Base-by-base conservation (phyloP, 306 rosid genomes). In the Alnus rubra region DNA sequence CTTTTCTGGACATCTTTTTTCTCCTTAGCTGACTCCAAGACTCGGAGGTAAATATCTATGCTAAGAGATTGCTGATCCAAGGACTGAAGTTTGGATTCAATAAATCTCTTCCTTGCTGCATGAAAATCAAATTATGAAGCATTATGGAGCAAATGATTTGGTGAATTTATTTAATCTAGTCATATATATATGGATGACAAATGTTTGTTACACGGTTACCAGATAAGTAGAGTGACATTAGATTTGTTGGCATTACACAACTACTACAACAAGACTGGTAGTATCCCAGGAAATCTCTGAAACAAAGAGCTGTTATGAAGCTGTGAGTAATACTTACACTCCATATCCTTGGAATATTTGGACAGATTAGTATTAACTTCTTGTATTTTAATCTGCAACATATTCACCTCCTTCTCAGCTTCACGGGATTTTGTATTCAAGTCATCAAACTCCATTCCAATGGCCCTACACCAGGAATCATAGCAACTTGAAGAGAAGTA, bases 51-150 rank as follows among this genome's bases (percentile, higher is more conserved):
- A 59, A 83, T 83, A 81, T 91, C 97, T 54, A 91, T 81, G 63
- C 88, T 86, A 77, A 81, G 86, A 75, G 82, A 87, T 55, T 86
- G 97, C 33, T 75, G 89, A 73, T 92, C 97, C 85, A 92, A 85
- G 72, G 92, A 82, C 80, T 87, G 95, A 63, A 91, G 88, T 83
- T 90, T 89, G 63, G 96, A 86, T 78, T 89, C 97, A 71, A 94
- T 81, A 81, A 82, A 89, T 88, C 92, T 92, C 88, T 82, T 94
- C 88, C 91, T 92, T 78, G 93, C 98, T 94, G 95, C 88, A 85
- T 55, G 19, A 71, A 73, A 84, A 23, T 45, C 78, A 69, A 71
- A 73, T 39, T 48, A 79, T 5, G 60, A 58, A 65, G 49, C 16
- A 75, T 13, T 50, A 54, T 1, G 60, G 68, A 78, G 39, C 6